A percentile compares a stretch with the other conserved stretches of the same genome.
These are phyloP conservation scores for Fusarium denticulatum DNA, from an alignment of 2,329 filamentous ascomycete genomes.

Conservation along the genomic window DNA sequence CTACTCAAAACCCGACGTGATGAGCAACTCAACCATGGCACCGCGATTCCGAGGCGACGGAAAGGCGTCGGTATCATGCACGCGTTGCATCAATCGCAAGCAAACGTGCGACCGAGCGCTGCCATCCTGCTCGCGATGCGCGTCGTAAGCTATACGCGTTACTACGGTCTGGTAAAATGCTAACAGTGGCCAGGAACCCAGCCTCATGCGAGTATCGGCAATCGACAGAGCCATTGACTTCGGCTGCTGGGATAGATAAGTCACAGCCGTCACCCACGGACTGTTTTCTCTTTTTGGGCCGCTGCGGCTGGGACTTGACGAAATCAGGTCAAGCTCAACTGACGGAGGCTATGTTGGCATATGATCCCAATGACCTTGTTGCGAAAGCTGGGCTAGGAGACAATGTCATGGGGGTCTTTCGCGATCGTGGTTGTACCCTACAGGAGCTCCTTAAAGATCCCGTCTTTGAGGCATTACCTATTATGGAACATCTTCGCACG, in stretches of 20 bases:
- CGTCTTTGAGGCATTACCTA: neutral
- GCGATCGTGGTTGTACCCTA: neutral
- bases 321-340: neutral
- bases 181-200: neutral
- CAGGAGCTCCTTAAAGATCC: neutral
- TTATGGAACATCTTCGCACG: too few relatives aligned
- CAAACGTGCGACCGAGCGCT: constrained; percentile 1
- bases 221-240: too few relatives aligned
- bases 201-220: neutral
- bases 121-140: neutral
- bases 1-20: neutral
- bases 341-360: neutral
- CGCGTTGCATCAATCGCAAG: neutral
- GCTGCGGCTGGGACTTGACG: neutral
- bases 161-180: neutral
- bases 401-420: rapidly evolving
- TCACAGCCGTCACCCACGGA: neutral
- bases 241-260: too few relatives aligned
- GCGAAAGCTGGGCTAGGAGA: neutral
- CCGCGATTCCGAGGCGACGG: neutral
- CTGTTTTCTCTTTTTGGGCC: neutral
- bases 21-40: neutral
- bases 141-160: neutral
- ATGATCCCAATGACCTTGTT: neutral
- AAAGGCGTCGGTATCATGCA: neutral